Evolutionary conservation across 164 flowering plant genomes (phyloP), one percentile per base, ranked within the genome.

Genomic region (Paratinospora sagittata): DNA sequence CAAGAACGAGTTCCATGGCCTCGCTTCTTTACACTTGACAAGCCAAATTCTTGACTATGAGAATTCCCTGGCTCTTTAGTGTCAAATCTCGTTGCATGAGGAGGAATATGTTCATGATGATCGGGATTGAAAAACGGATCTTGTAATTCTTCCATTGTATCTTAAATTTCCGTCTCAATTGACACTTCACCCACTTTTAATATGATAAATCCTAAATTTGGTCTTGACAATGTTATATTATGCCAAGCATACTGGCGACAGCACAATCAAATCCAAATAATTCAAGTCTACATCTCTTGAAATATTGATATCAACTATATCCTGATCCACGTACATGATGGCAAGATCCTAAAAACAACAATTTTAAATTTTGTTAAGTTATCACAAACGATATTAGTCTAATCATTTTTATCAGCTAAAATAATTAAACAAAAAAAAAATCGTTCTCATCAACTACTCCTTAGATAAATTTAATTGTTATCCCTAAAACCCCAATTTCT

Each of bases 1-100:
- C 99, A 95, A 49, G 99, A 95, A 26, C 97, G 96, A 76, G 78
- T 86, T 58, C 86, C 94, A 72, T 86, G 97, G 26, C 96, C 88
- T 83, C 97, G 85, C 82, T 91, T 95, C 82, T 95, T 95, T 30
- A 81, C 39, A 63, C 81, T 83, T 16, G 78, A 72, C 45, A 82
- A 66, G 55, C 78, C 78, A 72, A 74, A 63, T n/a, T 83, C 85
- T 69, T 63, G 84, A 68, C 58, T 41, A 12, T 58, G 72, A 63
- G 77, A 68, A 67, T 57, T 84, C 24, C 72, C 77, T 47, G 41
- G 24, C 19, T 77, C 83, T 61, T 79, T 76, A 2, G 65, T 63
- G 70, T 70, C 72, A 39, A 34, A 26, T 75, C 81, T 84, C 68
- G 73, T 78, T 69, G 63, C 33, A 61, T 75, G 71, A 14, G 81